Evolutionary conservation across 1,284 basidiomycete genomes (phyloP), one percentile per base, ranked within the genome.

Genomic region (Xerocomus nothofagi): DNA sequence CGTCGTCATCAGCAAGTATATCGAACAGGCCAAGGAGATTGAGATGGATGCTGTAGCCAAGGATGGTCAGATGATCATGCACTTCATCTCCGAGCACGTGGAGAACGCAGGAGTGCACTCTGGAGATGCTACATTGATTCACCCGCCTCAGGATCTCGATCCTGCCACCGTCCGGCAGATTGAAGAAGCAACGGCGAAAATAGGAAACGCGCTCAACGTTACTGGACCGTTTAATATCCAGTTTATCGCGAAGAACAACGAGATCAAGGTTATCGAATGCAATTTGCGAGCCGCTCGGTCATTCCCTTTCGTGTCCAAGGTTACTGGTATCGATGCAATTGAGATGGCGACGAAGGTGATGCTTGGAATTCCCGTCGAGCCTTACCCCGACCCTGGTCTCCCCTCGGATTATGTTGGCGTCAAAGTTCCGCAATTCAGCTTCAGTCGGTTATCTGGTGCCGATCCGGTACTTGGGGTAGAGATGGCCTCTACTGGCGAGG

Each of bases 211-310:
- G n/a, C 83, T 99, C 52, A 97, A 99, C 69, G 94, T 99, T 46
- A 98, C 96, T 4, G 97, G 96, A 23, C 97, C 96, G 3, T 98
- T 91, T 82, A 99, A 99, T 73, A 99, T 99, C 68, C 97, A 99
- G 75, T 98, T 99, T 75, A 98, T 99, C 63, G 95, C 95, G 51
- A 99, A 99, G 82, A 91, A 98, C 76, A 98, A 98, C 75, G 96
- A 98, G 72, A 98, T 98, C 81, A 98, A 99, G 81, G 96, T 99
- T 62, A 99, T 99, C 69, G 96, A 99, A 72, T 99, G 96, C 75
- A 99, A 99, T 72, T 79, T 99, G 33, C 93, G 96, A 54, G 97
- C 97, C 3, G 95, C 96, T 24, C 86, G 97, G 53, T 98, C 96
- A 1, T 98, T 98, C 86, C 96, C 97, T 47, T 99, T 99, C 77